phyloP scores from a whole-genome alignment of 352 stramenopile genomes.

The Pythium sukuiense region DNA sequence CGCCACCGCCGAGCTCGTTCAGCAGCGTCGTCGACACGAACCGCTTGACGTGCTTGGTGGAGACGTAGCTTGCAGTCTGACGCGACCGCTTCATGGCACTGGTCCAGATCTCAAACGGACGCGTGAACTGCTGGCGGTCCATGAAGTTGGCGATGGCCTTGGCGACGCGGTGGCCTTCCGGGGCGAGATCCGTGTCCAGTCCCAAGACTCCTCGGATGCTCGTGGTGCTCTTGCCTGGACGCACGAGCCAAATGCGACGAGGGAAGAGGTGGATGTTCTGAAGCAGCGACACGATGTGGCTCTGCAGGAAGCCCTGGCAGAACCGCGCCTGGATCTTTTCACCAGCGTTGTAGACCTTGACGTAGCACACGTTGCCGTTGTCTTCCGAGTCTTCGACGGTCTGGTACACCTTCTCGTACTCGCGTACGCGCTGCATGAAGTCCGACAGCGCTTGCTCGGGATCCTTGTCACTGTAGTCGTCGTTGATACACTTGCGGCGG shows the following conservation, averaged over 20 bases:
- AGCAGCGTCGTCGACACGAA: conserved; percentile 88
- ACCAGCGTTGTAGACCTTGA: conserved; percentile 92
- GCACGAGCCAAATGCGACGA: conserved; percentile 90
- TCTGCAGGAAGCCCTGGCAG: conserved; percentile 86
- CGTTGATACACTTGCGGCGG: conserved; percentile 76
- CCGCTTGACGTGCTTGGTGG: conserved; percentile 65
- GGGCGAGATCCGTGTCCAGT: conserved; percentile 81
- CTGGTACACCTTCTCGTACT: conserved; percentile 94
- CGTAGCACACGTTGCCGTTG: conserved; percentile 82
- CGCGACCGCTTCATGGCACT: conserved; percentile 82
- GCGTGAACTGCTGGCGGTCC: conserved; percentile 68
- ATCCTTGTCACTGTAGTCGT: conserved; percentile 89
- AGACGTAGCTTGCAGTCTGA: conserved; percentile 71
- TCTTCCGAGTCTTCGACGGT: conserved; percentile 88
- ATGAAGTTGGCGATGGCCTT: conserved; percentile 86
- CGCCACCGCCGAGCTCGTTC: conserved; percentile 89
- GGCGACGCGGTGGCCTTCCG: conserved; percentile 77
- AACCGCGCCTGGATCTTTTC: conserved; percentile 90
- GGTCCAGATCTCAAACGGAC: conserved; percentile 75
- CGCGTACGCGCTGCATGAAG: conserved; percentile 83
- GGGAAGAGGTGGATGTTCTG: conserved; percentile 92
- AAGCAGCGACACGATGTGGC: conserved; percentile 84
- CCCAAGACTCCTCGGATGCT: conserved; percentile 77
- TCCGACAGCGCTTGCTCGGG: conserved; percentile 87
- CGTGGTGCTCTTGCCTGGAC: conserved; percentile 79